Evolutionary conservation across 2,329 filamentous ascomycete genomes (phyloP).

Genomic region (Colletotrichum viniferum): DNA sequence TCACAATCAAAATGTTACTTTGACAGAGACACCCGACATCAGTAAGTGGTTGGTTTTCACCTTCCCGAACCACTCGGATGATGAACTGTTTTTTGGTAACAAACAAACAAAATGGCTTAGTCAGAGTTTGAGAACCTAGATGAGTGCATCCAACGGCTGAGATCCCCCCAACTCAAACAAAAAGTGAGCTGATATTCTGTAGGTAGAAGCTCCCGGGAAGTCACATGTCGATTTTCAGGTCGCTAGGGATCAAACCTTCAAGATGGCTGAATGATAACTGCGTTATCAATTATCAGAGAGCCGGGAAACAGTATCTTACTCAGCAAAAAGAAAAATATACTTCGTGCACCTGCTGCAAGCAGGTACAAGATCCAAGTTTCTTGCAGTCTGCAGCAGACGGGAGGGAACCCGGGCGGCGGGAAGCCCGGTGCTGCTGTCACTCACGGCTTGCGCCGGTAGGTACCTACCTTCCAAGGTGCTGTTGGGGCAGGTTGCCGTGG

Average conservation of each 20-base stretch:
- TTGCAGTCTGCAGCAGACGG: neutral
- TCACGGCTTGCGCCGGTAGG: neutral
- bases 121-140: neutral
- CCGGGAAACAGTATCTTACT: neutral
- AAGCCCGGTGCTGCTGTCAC: neutral
- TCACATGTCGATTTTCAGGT: neutral
- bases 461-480: neutral
- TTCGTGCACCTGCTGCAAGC: neutral
- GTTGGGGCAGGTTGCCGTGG: conserved; percentile 10
- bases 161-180: neutral
- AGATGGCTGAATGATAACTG: neutral
- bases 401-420: neutral
- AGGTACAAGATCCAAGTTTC: neutral
- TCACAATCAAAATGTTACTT: neutral
- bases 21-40: neutral
- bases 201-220: neutral
- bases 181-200: neutral
- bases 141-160: neutral
- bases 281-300: neutral
- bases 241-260: neutral
- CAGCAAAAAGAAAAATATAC: neutral
- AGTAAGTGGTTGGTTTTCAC: neutral
- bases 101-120: neutral
- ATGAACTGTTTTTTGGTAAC: neutral
- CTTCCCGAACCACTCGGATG: neutral